phyloP scores from a whole-genome alignment of 176 grass and related monocot species.

The Aegilops speltoides region DNA sequence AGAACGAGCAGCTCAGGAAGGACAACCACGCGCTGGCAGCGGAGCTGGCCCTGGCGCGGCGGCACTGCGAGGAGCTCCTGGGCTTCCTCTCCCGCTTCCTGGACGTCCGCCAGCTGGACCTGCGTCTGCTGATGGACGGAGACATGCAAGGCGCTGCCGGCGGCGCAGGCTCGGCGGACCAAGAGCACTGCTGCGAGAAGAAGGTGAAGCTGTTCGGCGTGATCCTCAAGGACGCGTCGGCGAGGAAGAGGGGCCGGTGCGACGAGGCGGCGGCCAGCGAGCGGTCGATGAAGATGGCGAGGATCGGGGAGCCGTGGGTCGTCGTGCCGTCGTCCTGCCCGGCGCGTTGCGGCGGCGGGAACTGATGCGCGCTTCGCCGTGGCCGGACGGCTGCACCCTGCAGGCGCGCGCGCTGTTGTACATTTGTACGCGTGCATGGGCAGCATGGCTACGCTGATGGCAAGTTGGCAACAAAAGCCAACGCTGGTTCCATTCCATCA shows the following conservation, averaged over 20 bases:
- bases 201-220: conserved; percentile 76
- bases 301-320: conserved; percentile 55
- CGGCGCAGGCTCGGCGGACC: neutral
- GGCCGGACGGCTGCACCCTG: neutral
- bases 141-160: neutral
- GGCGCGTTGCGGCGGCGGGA: conserved; percentile 33
- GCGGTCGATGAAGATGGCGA: conserved; percentile 53
- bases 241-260: conserved; percentile 42
- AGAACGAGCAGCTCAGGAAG: conserved; percentile 71
- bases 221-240: conserved; percentile 35
- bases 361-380: conserved; percentile 14
- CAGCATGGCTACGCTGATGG: neutral
- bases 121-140: conserved; percentile 48
- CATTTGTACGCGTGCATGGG: neutral
- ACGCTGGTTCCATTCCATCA: neutral
- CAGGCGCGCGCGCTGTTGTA: neutral
- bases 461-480: neutral
- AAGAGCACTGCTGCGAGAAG: conserved; percentile 23
- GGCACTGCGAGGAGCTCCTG: conserved; percentile 67
- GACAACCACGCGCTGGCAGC: conserved; percentile 50
- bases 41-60: conserved; percentile 59
- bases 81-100: conserved; percentile 71
- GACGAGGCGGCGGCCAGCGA: conserved; percentile 45
- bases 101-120: conserved; percentile 58
- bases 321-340: conserved; percentile 39